A percentile compares a stretch with the other conserved stretches of the same genome.
Conservation (phyloP, 345 rosid species). For the Camelina sativa region DNA sequence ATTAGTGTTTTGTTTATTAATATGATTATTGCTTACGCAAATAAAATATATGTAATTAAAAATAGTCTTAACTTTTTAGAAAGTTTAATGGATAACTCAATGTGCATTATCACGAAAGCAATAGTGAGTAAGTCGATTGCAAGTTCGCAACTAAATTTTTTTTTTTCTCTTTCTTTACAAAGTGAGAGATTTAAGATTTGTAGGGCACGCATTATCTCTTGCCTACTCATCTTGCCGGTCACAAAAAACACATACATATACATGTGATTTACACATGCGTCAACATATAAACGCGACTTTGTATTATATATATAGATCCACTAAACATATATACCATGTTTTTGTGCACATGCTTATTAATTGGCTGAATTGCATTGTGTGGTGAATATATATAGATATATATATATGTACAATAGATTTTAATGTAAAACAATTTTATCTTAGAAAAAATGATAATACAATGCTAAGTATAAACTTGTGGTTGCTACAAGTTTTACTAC, state of each 20-base stretch:
- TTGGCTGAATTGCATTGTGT: neutral
- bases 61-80: neutral
- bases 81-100: slow-evolving; percentile 40
- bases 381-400: too few species aligned
- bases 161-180: slow-evolving; percentile 12
- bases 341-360: slow-evolving; percentile 11
- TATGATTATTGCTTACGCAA: neutral
- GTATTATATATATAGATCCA: neutral
- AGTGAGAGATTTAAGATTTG: slow-evolving; percentile 39
- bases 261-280: slow-evolving; percentile 29
- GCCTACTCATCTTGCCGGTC: slow-evolving; percentile 47
- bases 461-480: neutral
- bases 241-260: slow-evolving; percentile 30
- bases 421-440: neutral
- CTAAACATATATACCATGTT: slow-evolving; percentile 20
- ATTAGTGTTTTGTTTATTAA: neutral
- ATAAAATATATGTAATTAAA: neutral
- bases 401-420: neutral
- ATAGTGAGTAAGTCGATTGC: slow-evolving; percentile 35
- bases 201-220: slow-evolving; percentile 45
- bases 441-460: neutral
- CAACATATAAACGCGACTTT: neutral
- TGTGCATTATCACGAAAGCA: slow-evolving; percentile 37
- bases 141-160: slow-evolving; percentile 28
- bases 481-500: neutral